Percentiles rank a stretch among this genome's conserved stretches.
phyloP scores from a whole-genome alignment of 768 basidiomycete genomes.

The Agaricus subrufescens region DNA sequence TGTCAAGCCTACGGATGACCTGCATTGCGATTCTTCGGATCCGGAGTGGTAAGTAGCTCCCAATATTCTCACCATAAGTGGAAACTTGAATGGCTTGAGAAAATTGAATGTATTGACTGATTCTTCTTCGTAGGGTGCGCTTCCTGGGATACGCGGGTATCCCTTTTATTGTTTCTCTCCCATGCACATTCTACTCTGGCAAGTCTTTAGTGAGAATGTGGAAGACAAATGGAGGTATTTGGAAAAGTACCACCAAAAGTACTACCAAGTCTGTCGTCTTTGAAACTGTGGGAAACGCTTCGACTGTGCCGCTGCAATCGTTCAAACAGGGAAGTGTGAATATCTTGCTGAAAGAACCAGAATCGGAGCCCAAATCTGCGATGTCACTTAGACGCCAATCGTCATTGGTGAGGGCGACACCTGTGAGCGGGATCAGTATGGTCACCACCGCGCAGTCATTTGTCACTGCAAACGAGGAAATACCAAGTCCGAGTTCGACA shows the following conservation, averaged over 20 bases:
- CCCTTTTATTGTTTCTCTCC: constrained; percentile 46
- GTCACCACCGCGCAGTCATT: not conserved
- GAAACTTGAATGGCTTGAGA: not conserved
- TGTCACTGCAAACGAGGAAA: constrained; percentile 6
- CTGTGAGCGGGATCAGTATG: not conserved
- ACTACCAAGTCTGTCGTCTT: constrained; percentile 18
- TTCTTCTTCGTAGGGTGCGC: constrained; percentile 43
- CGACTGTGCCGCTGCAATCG: constrained; percentile 1
- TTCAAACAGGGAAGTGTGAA: constrained; percentile 1
- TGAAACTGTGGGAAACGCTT: constrained; percentile 3
- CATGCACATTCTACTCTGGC: constrained; percentile 46
- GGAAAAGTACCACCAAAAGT: constrained; percentile 27
- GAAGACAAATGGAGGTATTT: constrained; percentile 31
- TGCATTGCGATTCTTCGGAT: constrained; percentile 56
- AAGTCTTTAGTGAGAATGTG: constrained; percentile 32
- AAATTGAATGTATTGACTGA: not conserved
- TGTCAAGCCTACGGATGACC: constrained; percentile 40
- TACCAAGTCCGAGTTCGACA: constrained; percentile 2
- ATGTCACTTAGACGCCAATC: not conserved
- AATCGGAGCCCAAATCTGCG: not conserved
- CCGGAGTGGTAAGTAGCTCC: constrained; percentile 47
- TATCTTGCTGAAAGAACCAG: not conserved
- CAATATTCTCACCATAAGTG: not conserved
- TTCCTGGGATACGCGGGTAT: constrained; percentile 60
- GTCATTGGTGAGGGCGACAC: not conserved